phyloP scores from a whole-genome alignment of 2,329 filamentous ascomycete species.

The Dendryphion nanum region DNA sequence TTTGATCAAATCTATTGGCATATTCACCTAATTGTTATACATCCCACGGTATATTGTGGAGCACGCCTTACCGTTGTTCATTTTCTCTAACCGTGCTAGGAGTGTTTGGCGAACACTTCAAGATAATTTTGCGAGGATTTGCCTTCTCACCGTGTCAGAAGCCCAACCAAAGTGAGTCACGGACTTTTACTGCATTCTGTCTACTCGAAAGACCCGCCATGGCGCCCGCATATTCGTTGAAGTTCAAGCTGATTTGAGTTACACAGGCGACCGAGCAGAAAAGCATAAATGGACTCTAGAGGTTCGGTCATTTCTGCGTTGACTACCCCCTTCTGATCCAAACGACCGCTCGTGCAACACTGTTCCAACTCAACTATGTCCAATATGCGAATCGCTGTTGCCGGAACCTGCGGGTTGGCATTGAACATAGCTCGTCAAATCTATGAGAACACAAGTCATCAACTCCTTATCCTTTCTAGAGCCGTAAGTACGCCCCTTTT shows the following conservation, averaged over 20 bases:
- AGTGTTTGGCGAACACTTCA: conserved; percentile 2
- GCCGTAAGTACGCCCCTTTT: conserved; percentile 45
- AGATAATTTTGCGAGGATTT: conserved; percentile 12
- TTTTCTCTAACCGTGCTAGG: conserved; percentile 10
- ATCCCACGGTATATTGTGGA: conserved; percentile 6
- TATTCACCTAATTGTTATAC: conserved; percentile 3
- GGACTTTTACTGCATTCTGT: conserved; percentile 16
- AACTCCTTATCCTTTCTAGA: conserved; percentile 69
- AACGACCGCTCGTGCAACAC: not conserved
- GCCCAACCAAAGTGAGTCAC: conserved; percentile 28
- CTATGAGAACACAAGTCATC: conserved; percentile 61
- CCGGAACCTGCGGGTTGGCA: conserved; percentile 60
- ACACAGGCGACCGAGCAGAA: too few relatives aligned
- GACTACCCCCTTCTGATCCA: conserved; percentile 2
- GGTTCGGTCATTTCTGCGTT: conserved; percentile 1
- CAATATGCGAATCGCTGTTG: conserved; percentile 62
- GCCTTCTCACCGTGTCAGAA: conserved; percentile 21
- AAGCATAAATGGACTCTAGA: conserved; percentile 13
- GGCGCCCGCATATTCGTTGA: conserved; percentile 8
- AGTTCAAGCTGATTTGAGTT: conserved; percentile 10
- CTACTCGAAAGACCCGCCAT: conserved; percentile 11
- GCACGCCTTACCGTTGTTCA: conserved; percentile 6
- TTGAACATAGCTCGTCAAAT: conserved; percentile 60
- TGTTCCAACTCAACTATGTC: conserved; percentile 13
- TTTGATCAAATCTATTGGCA: conserved; percentile 18